Evolutionary conservation across 345 rosid genomes (phyloP).

Genomic region (Lepidium africanum): DNA sequence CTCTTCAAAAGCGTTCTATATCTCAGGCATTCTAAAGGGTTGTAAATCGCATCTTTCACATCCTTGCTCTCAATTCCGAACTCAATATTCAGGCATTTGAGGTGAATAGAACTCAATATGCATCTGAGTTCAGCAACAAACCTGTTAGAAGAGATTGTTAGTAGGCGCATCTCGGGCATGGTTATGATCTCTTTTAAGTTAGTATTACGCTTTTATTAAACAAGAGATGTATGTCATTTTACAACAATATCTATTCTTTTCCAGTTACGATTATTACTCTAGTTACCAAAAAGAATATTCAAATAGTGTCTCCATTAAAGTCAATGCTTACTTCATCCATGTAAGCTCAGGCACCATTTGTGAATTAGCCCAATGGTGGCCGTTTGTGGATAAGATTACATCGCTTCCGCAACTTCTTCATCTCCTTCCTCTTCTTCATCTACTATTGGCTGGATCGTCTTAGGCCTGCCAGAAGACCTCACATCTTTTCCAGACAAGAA

Average conservation of each 20-base stretch:
- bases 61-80: too few species aligned
- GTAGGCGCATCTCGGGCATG: too few species aligned
- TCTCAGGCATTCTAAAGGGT: too few species aligned
- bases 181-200: too few species aligned
- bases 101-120: too few species aligned
- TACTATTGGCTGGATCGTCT: slow-evolving; percentile 36
- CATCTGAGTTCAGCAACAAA: too few species aligned
- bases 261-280: slow-evolving; percentile 10
- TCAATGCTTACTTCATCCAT: background rate
- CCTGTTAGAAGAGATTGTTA: too few species aligned
- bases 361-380: background rate
- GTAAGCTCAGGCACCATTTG: slow-evolving; percentile 5
- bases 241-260: slow-evolving; percentile 4
- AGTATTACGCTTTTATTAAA: too few species aligned
- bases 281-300: slow-evolving; percentile 15
- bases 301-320: slow-evolving; percentile 8
- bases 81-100: too few species aligned
- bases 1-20: too few species aligned
- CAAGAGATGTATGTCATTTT: too few species aligned
- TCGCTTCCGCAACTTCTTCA: slow-evolving; percentile 17
- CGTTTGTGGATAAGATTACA: slow-evolving; percentile 1
- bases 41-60: too few species aligned
- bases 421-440: slow-evolving; percentile 22
- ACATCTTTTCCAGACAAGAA: slow-evolving; percentile 56
- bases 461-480: slow-evolving; percentile 63